Evolutionary conservation across 345 rosid species (phyloP), one percentile per base, ranked within the genome.

Genomic region (Rhodamnia argentea): DNA sequence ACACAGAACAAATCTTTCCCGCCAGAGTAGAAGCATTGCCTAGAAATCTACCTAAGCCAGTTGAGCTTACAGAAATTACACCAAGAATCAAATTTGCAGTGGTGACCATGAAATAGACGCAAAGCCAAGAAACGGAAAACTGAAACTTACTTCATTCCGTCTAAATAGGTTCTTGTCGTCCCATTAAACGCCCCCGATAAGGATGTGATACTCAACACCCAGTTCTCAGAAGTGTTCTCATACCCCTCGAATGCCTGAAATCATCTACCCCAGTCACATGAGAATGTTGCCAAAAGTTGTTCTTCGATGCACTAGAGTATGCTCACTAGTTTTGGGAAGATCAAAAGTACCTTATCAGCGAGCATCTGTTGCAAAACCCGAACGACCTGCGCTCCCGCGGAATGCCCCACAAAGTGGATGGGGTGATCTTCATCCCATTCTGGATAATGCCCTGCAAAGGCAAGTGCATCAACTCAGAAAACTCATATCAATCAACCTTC

Each of bases 311-410:
- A 70, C 18, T 70, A 70, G 78, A 70, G 78, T 32, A 70, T 2
- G 78, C 78, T 18, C 23, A 3, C 76, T 16, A 32, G 16, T 64
- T 0, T 32, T 0, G 42, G 20, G 23, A 64, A 70, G 78, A 32
- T 70, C 47, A 22, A 84, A 26, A 85, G 91, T 37, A 95, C 99
- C 96, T 98, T 95, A 58, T 96, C 96, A 23, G 97, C 96, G 10
- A 98, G 98, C 99, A 98, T 96, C 94, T 98, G 98, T 90, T 98
- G 99, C 97, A 98, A 85, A 56, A 96, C 95, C 62, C 99, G 99
- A 89, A 96, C 95, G 37, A 98, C 99, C 92, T 96, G 99, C 44
- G 98, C 99, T 84, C 99, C 99, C 5, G 99, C 99, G 1, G 99
- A 98, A 88, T 98, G 99, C 83, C 99, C 98, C 52, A 98, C 97